Conservation (phyloP, 2,329 filamentous ascomycete species). For the Botrytis squamosa region DNA sequence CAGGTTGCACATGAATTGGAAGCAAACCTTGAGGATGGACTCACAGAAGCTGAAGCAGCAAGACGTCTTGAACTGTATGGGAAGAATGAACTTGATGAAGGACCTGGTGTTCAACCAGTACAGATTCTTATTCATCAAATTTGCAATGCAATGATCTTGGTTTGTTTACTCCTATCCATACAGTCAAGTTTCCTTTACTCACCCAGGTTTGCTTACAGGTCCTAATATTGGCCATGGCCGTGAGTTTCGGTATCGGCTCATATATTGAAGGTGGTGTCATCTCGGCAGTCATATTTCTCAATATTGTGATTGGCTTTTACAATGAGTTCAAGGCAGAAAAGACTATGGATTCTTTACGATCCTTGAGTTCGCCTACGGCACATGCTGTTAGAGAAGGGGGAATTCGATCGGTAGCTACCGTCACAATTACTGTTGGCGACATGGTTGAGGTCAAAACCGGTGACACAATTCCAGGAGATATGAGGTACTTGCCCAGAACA, state of each 20-base stretch:
- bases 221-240: slow-evolving; percentile 56
- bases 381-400: slow-evolving; percentile 51
- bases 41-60: slow-evolving; percentile 54
- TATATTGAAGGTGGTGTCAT: slow-evolving; percentile 62
- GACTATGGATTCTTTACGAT: slow-evolving; percentile 52
- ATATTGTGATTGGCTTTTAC: slow-evolving; percentile 57
- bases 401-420: slow-evolving; percentile 51
- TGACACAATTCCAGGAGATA: slow-evolving; percentile 45
- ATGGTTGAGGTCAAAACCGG: slow-evolving; percentile 54
- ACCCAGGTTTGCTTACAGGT: slow-evolving; percentile 40
- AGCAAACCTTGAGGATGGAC: slow-evolving; percentile 56
- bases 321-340: slow-evolving; percentile 54
- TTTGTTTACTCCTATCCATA: slow-evolving; percentile 25
- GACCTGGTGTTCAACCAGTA: slow-evolving; percentile 56
- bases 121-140: slow-evolving; percentile 66
- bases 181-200: slow-evolving; percentile 32
- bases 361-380: slow-evolving; percentile 51
- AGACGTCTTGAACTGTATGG: slow-evolving; percentile 56
- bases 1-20: slow-evolving; percentile 54
- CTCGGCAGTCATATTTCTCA: slow-evolving; percentile 55
- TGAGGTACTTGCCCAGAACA: slow-evolving; percentile 34
- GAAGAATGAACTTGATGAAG: slow-evolving; percentile 61
- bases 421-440: slow-evolving; percentile 56
- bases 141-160: slow-evolving; percentile 68
- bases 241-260: slow-evolving; percentile 56